Percentiles rank a stretch among this genome's conserved stretches.
These are phyloP conservation scores for Penicillium steckii DNA, from an alignment of 495 filamentous ascomycete genomes.

Conservation along the genomic window DNA sequence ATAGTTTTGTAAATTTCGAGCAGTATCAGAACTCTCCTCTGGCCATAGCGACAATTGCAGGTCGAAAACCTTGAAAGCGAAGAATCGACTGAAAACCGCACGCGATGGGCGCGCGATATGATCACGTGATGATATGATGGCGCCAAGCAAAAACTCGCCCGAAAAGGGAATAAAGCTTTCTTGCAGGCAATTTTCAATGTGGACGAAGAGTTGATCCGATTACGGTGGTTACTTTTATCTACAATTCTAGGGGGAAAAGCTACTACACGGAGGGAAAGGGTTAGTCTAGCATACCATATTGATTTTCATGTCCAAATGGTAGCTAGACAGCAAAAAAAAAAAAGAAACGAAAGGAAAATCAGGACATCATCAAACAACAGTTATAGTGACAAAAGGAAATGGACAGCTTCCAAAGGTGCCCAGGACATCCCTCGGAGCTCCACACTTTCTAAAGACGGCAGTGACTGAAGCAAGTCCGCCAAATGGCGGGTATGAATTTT, in stretches of 20 bases:
- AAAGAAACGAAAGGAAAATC: neutral
- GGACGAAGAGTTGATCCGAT: too few species aligned
- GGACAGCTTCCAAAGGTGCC: conserved; percentile 25
- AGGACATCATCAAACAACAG: conserved; percentile 20
- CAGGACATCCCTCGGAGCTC: conserved; percentile 9
- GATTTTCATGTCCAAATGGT: conserved; percentile 37
- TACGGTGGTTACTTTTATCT: neutral
- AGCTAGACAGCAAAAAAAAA: conserved; percentile 23
- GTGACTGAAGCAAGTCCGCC: conserved; percentile 13
- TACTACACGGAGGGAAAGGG: neutral
- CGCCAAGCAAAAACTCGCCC: neutral
- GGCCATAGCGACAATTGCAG: conserved; percentile 6
- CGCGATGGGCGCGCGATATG: conserved; percentile 16
- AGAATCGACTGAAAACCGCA: conserved; percentile 10
- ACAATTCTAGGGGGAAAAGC: neutral
- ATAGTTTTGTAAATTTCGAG: neutral
- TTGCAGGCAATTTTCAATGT: too few species aligned
- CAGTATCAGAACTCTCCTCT: neutral
- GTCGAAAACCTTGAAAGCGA: conserved; percentile 1
- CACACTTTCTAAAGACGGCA: conserved; percentile 20
- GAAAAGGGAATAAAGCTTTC: neutral
- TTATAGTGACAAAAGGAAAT: conserved; percentile 26
- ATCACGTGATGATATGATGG: conserved; percentile 18
- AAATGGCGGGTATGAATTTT: conserved; percentile 24
- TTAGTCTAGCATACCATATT: conserved; percentile 28